Percentiles rank a stretch among this genome's conserved stretches.
These are phyloP conservation scores for Meredithiella fracta DNA, from an alignment of 2,329 filamentous ascomycete genomes.

Conservation along the genomic window DNA sequence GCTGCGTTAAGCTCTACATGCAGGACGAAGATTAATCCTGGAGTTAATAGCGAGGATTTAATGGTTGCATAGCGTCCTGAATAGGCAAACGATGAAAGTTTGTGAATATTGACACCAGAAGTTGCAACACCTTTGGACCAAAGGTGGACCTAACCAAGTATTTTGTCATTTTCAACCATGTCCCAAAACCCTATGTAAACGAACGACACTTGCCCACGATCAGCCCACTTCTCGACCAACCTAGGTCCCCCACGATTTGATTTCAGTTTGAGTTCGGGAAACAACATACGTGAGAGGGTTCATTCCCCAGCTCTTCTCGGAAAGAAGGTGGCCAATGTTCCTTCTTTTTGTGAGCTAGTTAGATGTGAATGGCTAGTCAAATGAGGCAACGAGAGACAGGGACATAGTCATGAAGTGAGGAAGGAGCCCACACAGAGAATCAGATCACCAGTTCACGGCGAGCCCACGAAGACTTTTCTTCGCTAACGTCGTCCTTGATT, in stretches of 20 bases:
- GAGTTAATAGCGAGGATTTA: neutral
- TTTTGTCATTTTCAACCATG: neutral
- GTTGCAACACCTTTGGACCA: too few relatives aligned
- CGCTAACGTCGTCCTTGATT: neutral
- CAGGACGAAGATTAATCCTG: neutral
- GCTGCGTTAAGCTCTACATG: neutral
- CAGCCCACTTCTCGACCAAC: constrained; percentile 13
- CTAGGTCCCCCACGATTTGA: constrained; percentile 1
- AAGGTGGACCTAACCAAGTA: neutral
- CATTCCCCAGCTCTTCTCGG: too few relatives aligned
- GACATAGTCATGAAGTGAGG: neutral
- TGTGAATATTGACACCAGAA: neutral
- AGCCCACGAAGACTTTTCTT: too few relatives aligned
- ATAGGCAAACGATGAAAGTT: neutral
- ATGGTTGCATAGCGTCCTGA: too few relatives aligned
- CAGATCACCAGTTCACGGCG: neutral
- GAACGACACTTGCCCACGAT: constrained; percentile 14
- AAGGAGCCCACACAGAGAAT: neutral
- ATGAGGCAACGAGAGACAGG: neutral
- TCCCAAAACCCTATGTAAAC: constrained; percentile 8
- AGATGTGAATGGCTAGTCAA: neutral
- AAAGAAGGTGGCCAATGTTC: neutral
- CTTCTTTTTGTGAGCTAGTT: neutral
- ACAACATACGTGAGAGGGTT: neutral
- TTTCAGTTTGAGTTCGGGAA: neutral